Percentiles rank a stretch among this genome's conserved stretches.
Conservation (phyloP, 2,329 filamentous ascomycete genomes). For the Elsinoe arachidis region DNA sequence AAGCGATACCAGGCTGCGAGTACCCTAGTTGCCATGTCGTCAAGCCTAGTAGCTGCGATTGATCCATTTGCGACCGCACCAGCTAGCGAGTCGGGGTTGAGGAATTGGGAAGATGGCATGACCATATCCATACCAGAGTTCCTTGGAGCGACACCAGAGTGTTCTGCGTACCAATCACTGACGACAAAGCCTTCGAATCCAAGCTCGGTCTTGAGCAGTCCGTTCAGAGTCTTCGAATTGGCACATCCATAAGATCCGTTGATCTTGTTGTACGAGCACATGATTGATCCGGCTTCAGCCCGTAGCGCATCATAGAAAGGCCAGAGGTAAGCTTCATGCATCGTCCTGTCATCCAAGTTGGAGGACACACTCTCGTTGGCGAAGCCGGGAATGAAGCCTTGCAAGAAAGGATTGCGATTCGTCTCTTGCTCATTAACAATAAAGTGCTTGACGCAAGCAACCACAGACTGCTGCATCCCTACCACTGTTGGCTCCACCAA, state of each 20-base stretch:
- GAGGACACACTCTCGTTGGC: constrained; percentile 31
- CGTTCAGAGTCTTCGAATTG: constrained; percentile 61
- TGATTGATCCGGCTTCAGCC: constrained; percentile 37
- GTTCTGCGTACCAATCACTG: constrained; percentile 59
- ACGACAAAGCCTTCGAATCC: constrained; percentile 65
- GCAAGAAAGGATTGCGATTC: constrained; percentile 35
- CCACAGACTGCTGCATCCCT: constrained; percentile 51
- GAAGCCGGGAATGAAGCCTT: constrained; percentile 26
- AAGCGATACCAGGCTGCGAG: constrained; percentile 51
- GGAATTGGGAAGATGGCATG: constrained; percentile 46
- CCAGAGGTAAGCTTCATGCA: constrained; percentile 62
- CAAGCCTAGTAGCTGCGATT: constrained; percentile 46
- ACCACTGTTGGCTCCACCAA: constrained; percentile 43
- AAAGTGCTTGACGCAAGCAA: constrained; percentile 50
- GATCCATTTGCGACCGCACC: constrained; percentile 53
- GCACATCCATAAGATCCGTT: constrained; percentile 52
- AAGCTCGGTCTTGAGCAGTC: constrained; percentile 63
- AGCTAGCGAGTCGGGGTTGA: constrained; percentile 36
- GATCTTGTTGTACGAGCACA: constrained; percentile 42
- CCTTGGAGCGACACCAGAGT: constrained; percentile 51
- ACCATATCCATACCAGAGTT: constrained; percentile 59
- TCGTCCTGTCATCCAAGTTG: constrained; percentile 53
- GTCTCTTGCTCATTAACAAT: constrained; percentile 44
- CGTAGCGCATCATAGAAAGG: constrained; percentile 43
- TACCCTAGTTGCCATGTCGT: constrained; percentile 51